Percentiles rank a stretch among this genome's conserved stretches.
phyloP scores from a whole-genome alignment of 2,329 filamentous ascomycete genomes.

The Monilinia fructigena region DNA sequence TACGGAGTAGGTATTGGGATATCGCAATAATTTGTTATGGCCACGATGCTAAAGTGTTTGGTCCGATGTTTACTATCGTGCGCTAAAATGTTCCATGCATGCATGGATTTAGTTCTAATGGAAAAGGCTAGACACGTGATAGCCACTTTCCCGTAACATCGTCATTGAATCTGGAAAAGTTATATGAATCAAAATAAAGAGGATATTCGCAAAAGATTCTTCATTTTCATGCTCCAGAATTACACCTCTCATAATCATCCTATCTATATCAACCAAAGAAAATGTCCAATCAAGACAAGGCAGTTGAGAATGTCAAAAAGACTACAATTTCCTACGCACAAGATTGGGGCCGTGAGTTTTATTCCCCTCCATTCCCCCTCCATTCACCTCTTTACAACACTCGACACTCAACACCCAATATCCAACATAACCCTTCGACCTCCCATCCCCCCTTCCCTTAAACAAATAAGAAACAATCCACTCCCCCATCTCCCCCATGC shows the following conservation, averaged over 20 bases:
- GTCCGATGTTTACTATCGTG: conserved; percentile 16
- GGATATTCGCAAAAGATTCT: neutral
- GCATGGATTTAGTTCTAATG: neutral
- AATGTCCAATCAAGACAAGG: conserved; percentile 34
- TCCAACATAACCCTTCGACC: neutral
- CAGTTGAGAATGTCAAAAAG: conserved; percentile 40
- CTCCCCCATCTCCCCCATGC: too few species aligned
- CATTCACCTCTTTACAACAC: neutral
- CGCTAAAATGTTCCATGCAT: conserved; percentile 20
- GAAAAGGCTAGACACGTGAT: conserved; percentile 10
- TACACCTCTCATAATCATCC: neutral
- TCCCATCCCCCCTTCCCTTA: neutral
- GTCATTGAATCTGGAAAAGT: neutral
- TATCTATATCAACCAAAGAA: neutral
- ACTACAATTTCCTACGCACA: conserved; percentile 47
- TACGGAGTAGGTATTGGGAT: neutral
- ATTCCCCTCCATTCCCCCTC: neutral
- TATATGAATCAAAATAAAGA: neutral
- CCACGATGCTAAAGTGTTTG: conserved; percentile 24
- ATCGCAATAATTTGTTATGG: conserved; percentile 25
- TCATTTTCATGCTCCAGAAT: neutral
- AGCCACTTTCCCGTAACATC: neutral
- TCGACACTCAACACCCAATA: too few species aligned
- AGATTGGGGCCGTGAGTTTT: conserved; percentile 52
- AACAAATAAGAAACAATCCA: too few species aligned